Evolutionary conservation across 768 basidiomycete genomes (phyloP), one percentile per base, ranked within the genome.

Genomic region (Phanerochaete sordida): DNA sequence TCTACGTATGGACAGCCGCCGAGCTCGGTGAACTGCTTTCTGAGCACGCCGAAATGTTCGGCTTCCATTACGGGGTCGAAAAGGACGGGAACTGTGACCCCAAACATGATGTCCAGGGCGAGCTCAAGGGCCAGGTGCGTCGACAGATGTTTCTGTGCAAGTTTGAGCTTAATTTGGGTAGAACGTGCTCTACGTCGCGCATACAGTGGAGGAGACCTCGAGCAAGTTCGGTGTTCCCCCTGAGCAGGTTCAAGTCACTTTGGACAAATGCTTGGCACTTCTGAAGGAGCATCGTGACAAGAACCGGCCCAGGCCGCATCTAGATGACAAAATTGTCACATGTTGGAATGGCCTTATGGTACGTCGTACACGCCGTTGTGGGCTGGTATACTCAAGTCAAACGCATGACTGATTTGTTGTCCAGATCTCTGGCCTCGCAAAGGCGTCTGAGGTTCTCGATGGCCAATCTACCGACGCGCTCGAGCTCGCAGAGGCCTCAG

Each of bases 261-360:
- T 76, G 11, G 54, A 61, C 13, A 43, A 56, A 6, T 65, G 60
- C 13, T 58, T 72, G 37, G 51, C 21, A 3, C 63, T 59, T 35
- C 64, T 77, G 15, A 71, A 70, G 39, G 62, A 65, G 13, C 64
- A 69, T 39, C 65, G 76, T 6, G 74, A 78, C 51, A 61, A 66
- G 59, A 62, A 70, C 5, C 63, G 77, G 19, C 75, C 76, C 15
- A 62, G 73, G 21, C 77, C 77, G 9, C 76, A 76, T 49, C 61
- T 76, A 37, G 77, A 78, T 63, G 77, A 78, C 64, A 78, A 78
- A 69, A 73, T 78, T 44, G 48, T 78, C 13, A 70, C 75, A 9
- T 63, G 70, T 9, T 78, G 77, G 76, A 77, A 78, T 57, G 77
- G 77, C 1, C 67, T 77, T 3, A 76, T 78, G 77, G 74, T 75